phyloP scores from a whole-genome alignment of 192 early-diverging fungal species.

The Coemansia sp. region DNA sequence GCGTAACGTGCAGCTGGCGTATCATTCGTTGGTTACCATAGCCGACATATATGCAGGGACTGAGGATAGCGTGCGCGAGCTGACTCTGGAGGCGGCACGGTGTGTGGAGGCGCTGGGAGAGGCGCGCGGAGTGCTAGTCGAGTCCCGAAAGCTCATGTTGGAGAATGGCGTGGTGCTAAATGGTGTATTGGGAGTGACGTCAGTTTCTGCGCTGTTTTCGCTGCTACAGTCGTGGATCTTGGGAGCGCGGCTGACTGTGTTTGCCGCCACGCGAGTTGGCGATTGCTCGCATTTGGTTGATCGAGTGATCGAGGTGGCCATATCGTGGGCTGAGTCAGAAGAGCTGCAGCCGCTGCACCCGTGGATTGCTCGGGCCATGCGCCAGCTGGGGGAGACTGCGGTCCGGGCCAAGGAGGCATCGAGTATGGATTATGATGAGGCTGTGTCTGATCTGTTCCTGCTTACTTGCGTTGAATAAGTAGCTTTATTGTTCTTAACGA shows the following conservation, averaged over 20 bases:
- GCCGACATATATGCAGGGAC: constrained; percentile 5
- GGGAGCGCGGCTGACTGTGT: constrained; percentile 42
- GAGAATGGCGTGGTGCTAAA: constrained; percentile 11
- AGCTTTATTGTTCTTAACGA: neutral
- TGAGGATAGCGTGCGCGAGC: neutral
- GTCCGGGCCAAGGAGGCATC: neutral
- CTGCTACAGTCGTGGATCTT: constrained; percentile 52
- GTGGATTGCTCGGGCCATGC: constrained; percentile 34
- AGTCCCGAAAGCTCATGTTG: constrained; percentile 10
- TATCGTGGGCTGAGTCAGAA: constrained; percentile 13
- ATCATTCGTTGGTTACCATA: constrained; percentile 34
- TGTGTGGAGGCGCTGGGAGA: constrained; percentile 41
- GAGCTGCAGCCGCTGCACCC: constrained; percentile 35
- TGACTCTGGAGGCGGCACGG: neutral
- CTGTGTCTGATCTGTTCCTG: constrained; percentile 33
- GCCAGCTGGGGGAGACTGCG: constrained; percentile 10
- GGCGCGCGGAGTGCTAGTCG: constrained; percentile 15
- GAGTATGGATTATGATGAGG: constrained; percentile 6
- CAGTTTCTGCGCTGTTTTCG: constrained; percentile 30
- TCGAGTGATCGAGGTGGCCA: constrained; percentile 17
- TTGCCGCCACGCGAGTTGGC: constrained; percentile 21
- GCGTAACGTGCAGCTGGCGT: constrained; percentile 62
- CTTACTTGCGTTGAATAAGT: constrained; percentile 23
- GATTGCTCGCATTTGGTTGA: constrained; percentile 1
- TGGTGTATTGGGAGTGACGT: constrained; percentile 29